These are phyloP conservation scores for Penicillium sp. DNA, from an alignment of 2,329 filamentous ascomycete species.

Conservation along the genomic window DNA sequence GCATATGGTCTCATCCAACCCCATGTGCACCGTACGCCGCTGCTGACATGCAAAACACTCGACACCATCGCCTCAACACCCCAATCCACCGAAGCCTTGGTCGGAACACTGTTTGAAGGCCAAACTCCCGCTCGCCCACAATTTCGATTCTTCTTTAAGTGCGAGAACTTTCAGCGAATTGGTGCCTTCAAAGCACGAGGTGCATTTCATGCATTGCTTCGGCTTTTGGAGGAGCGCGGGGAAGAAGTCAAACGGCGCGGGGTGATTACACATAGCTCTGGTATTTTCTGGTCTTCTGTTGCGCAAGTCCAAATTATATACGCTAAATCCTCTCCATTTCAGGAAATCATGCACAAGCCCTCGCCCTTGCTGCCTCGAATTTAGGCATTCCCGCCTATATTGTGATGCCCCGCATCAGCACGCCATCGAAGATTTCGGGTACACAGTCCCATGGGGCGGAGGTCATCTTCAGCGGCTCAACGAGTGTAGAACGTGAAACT, in stretches of 20 bases:
- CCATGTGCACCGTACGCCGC: constrained; percentile 78
- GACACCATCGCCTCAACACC: constrained; percentile 70
- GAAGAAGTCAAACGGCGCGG: constrained; percentile 63
- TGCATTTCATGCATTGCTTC: constrained; percentile 78
- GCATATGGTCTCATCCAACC: constrained; percentile 71
- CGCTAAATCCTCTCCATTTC: not conserved
- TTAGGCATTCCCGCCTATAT: constrained; percentile 77
- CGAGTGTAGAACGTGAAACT: constrained; percentile 75
- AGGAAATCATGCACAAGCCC: constrained; percentile 95
- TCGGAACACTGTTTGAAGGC: constrained; percentile 57
- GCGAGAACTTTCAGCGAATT: constrained; percentile 85
- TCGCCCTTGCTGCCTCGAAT: constrained; percentile 76
- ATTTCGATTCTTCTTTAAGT: constrained; percentile 85
- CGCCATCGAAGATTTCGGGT: constrained; percentile 81
- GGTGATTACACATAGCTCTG: constrained; percentile 86
- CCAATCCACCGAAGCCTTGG: constrained; percentile 53
- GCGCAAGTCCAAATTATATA: not conserved
- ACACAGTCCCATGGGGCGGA: constrained; percentile 74
- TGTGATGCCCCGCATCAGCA: constrained; percentile 85
- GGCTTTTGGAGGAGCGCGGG: constrained; percentile 62
- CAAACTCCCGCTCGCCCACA: constrained; percentile 60
- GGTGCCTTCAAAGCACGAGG: constrained; percentile 92
- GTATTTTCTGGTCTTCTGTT: constrained; percentile 45
- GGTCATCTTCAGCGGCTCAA: constrained; percentile 79
- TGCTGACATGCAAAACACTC: constrained; percentile 75